Evolutionary conservation across 73 alveolate species (phyloP), one percentile per base, ranked within the genome.

Genomic region (Tetrahymena elliotti): DNA sequence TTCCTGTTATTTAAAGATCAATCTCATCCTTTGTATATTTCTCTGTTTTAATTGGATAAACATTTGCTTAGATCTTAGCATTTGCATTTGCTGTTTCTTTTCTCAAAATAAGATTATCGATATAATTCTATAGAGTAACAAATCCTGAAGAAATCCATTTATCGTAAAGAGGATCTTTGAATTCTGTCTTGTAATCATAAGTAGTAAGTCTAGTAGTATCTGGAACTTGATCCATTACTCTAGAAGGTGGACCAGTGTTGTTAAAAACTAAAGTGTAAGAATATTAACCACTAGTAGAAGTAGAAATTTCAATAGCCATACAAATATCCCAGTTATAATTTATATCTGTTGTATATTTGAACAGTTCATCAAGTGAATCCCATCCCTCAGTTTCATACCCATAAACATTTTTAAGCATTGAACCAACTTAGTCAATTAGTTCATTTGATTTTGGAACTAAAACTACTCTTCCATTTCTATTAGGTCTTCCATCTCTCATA

Each of bases 381-480:
- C 88, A 68, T 2, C 88, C 88, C 6, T 68, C 36, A 18, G 88
- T 68, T 3, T 68, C 88, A 68, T 68, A 68, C 3, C 88, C 88
- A 68, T 68, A 68, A 68, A 31, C 36, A 8, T 35, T 68, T 10
- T 31, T 68, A 22, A 68, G 1, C 88, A 68, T 68, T 16, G 1
- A 4, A 27, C 34, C 33, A 18, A 68, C 88, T 68, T 68, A 22
- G 36, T 68, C 88, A 18, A 68, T 68, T 36, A 68, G n/a, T 2
- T 68, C 88, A n/a, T 68, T 68, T 3, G 88, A n/a, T 31, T 53
- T 52, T 33, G 95, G 95, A 40, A 92, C 93, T 38, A 94, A 88
- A 31, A 95, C 96, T 2, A 94, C 95, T 27, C 40, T 31, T 24
- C 96, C 96, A 94, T 94, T 94, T 40, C 93, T 88, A 88, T 93